Base-by-base conservation (phyloP, 106 monocot genomes). In the Ottelia alismoides region DNA sequence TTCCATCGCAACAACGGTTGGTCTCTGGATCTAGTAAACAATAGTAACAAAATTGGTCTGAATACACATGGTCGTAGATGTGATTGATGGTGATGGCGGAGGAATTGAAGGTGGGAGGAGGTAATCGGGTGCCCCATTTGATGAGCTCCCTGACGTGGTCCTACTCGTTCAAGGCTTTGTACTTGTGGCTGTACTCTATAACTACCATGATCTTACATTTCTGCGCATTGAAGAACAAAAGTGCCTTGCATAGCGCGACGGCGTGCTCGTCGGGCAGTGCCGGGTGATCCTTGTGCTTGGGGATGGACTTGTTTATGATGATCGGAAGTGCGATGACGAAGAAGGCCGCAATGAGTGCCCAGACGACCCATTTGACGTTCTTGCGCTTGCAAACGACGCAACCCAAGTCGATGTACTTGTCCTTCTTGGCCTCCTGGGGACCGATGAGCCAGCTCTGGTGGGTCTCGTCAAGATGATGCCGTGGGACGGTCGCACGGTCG, bases 171-270 rank as follows among this genome's bases (percentile, higher is more conserved):
- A 78, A 58, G 5, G 72, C 78, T n/a, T n/a, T n/a, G n/a, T n/a
- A n/a, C n/a, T n/a, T n/a, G n/a, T n/a, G n/a, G n/a, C n/a, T n/a
- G n/a, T n/a, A 28, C 75, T 75, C 66, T 82, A 82, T 40, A 82
- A 82, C 21, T 59, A 46, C 45, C 77, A 53, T 23, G 81, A 87
- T 45, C 77, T 72, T 65, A 87, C 87, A 87, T 73, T 60, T 78
- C 60, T 87, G 87, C 17, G 87, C 87, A 58, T 87, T 87, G 87
- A 87, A 87, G 75, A 87, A 87, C 48, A 82, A 68, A 11, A 87
- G 70, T 17, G 82, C 87, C 66, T 87, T 87, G 48, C 73, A 75
- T 20, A 87, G 58, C 87, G 2, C n/a, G n/a, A n/a, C n/a, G n/a
- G n/a, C n/a, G n/a, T n/a, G n/a, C n/a, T n/a, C n/a, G n/a, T n/a